phyloP scores from a whole-genome alignment of 495 filamentous ascomycete species.

The Lasiosphaeris hirsuta region DNA sequence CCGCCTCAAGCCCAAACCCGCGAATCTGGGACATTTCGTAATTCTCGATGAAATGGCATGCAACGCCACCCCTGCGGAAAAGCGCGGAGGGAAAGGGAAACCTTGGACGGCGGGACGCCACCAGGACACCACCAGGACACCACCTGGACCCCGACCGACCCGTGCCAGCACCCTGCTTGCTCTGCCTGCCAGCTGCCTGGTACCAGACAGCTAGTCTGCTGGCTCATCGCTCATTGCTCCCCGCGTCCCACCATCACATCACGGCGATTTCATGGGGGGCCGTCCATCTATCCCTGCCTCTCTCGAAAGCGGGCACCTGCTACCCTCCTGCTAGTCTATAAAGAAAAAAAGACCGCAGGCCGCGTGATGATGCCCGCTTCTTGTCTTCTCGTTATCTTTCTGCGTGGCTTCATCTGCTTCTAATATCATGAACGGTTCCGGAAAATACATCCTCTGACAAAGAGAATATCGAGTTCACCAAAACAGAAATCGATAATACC shows the following conservation, averaged over 20 bases:
- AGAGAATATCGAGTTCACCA: neutral
- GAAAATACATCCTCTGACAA: neutral
- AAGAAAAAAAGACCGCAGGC: no score
- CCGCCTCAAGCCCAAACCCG: neutral
- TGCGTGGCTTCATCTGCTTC: no score
- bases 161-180: neutral
- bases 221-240: neutral
- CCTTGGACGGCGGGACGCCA: neutral
- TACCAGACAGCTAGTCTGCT: neutral
- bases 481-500: neutral
- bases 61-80: neutral
- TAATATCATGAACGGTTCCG: no score
- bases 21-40: slow-evolving; percentile 18
- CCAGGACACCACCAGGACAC: neutral
- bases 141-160: neutral
- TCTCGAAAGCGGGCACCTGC: no score
- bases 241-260: neutral
- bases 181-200: neutral
- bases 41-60: slow-evolving; percentile 15
- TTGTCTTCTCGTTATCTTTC: no score
- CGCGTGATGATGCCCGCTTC: no score
- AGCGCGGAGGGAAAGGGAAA: neutral
- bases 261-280: neutral
- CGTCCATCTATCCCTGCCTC: no score
- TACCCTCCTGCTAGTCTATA: no score